phyloP scores from a whole-genome alignment of 257 asterid genomes.

The Penstemon newberryi region DNA sequence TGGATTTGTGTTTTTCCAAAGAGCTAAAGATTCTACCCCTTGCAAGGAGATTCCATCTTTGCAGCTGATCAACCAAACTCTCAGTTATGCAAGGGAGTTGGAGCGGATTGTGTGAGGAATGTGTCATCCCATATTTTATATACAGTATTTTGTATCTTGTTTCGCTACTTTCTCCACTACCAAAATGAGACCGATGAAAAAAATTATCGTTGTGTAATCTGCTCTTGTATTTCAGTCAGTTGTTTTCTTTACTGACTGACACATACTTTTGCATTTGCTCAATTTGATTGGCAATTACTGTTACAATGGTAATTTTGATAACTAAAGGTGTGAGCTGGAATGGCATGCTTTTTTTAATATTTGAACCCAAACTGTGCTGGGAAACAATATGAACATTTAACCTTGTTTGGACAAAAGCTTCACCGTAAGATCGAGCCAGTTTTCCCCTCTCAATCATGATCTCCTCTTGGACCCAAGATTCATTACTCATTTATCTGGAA shows the following conservation, averaged over 20 bases:
- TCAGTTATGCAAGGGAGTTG: slow-evolving; percentile 87
- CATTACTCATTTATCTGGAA: no score
- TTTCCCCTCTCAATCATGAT: no score
- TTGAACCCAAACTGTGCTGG: not conserved
- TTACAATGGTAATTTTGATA: no score
- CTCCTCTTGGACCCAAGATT: no score
- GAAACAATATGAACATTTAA: not conserved
- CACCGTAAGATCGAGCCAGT: no score
- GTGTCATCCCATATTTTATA: not conserved
- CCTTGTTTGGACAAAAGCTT: no score
- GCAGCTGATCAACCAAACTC: slow-evolving; percentile 93
- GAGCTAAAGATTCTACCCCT: slow-evolving; percentile 69
- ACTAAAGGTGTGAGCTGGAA: not conserved
- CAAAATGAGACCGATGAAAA: not conserved
- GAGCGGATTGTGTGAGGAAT: slow-evolving; percentile 69
- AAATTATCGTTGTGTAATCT: not conserved
- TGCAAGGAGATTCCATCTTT: slow-evolving; percentile 96
- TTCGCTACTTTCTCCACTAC: not conserved
- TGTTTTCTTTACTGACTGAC: no score
- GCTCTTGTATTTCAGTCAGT: not conserved
- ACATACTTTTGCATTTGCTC: not conserved
- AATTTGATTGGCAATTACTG: no score
- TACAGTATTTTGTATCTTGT: not conserved
- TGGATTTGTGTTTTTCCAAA: slow-evolving; percentile 63
- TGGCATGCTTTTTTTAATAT: no score